Evolutionary conservation across 768 basidiomycete genomes (phyloP).

Genomic region (Clathrus columnatus): DNA sequence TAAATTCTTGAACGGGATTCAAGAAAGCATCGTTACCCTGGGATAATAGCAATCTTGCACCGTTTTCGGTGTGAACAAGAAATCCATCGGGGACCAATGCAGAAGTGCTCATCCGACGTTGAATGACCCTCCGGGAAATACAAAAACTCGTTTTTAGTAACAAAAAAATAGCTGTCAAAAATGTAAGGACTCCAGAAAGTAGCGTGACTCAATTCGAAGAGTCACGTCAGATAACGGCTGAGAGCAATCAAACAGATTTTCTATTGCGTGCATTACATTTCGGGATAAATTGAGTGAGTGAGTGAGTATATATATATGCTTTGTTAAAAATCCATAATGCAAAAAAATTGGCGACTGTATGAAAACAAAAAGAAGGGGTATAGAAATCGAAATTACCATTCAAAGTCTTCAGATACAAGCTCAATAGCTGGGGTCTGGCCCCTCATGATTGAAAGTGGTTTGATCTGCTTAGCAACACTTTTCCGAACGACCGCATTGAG

Average conservation of each 20-base stretch:
- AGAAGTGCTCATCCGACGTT: background rate
- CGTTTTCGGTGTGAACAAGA: conserved; percentile 74
- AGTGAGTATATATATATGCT: too few relatives aligned
- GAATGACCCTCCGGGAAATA: background rate
- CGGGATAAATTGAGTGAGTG: too few relatives aligned
- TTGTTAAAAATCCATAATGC: too few relatives aligned
- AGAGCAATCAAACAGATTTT: too few relatives aligned
- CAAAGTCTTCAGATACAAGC: conserved; percentile 62
- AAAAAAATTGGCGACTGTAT: too few relatives aligned
- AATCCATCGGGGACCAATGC: conserved; percentile 61
- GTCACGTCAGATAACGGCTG: too few relatives aligned
- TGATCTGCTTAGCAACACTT: conserved; percentile 50
- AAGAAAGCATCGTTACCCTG: conserved; percentile 78
- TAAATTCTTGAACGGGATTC: conserved; percentile 98
- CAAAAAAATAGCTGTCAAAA: background rate
- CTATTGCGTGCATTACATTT: too few relatives aligned
- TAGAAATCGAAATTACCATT: conserved; percentile 32
- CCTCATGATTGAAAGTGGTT: conserved; percentile 39
- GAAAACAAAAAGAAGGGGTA: background rate
- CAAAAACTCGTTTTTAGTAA: background rate
- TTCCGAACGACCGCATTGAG: conserved; percentile 64
- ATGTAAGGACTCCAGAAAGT: background rate
- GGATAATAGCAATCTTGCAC: conserved; percentile 69
- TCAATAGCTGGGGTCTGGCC: conserved; percentile 54
- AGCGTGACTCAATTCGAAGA: too few relatives aligned